Conservation (phyloP, 148 eudicot species). For the Rhododendron henanense region DNA sequence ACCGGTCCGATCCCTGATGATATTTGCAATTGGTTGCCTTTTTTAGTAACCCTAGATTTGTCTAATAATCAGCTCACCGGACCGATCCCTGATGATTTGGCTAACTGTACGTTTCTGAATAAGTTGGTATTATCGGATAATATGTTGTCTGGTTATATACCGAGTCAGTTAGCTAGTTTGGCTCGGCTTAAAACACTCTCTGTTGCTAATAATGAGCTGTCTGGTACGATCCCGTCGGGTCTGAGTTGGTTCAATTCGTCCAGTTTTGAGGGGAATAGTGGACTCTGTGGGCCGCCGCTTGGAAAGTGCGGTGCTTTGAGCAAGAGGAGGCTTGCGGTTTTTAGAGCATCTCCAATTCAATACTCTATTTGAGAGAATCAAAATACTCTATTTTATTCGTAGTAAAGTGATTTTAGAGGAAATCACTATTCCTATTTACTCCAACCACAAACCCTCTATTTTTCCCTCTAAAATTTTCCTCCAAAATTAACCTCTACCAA, state of each 20-base stretch:
- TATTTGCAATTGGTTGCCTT: constrained; percentile 75
- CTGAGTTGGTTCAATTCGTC: constrained; percentile 21
- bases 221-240: constrained; percentile 52
- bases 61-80: constrained; percentile 55
- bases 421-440: too few species aligned
- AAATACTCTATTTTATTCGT: too few species aligned
- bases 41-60: constrained; percentile 61
- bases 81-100: constrained; percentile 46
- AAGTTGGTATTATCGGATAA: constrained; percentile 42
- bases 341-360: neutral
- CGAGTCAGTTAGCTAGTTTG: constrained; percentile 43
- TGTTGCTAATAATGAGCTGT: constrained; percentile 42
- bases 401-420: too few species aligned
- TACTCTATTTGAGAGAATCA: too few species aligned
- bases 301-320: constrained; percentile 64
- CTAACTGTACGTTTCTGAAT: constrained; percentile 61
- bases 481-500: too few species aligned
- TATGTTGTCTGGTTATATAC: constrained; percentile 53
- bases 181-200: constrained; percentile 52
- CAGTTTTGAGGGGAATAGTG: constrained; percentile 47
- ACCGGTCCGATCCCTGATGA: constrained; percentile 55
- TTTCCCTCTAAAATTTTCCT: too few species aligned
- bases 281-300: constrained; percentile 58
- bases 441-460: too few species aligned
- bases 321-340: constrained; percentile 44